phyloP scores from a whole-genome alignment of 2,329 filamentous ascomycete species.

The Coniella lustricola region DNA sequence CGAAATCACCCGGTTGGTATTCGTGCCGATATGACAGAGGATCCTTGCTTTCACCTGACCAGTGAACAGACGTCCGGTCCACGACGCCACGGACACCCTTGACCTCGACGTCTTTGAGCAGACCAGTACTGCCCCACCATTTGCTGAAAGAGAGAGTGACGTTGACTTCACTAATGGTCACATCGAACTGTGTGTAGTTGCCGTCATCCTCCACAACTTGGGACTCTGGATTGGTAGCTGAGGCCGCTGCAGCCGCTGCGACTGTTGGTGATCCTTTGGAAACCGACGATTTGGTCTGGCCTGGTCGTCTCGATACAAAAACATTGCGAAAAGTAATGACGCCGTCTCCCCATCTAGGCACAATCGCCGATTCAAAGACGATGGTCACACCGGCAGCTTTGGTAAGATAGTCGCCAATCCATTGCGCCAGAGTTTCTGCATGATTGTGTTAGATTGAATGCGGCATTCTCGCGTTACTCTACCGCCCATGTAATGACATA shows the following conservation, averaged over 20 bases:
- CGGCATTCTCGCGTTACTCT: not conserved
- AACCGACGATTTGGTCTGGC: constrained; percentile 73
- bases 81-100: constrained; percentile 89
- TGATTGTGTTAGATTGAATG: constrained; percentile 5
- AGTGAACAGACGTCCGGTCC: constrained; percentile 77
- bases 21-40: constrained; percentile 82
- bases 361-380: constrained; percentile 95
- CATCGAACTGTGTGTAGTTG: constrained; percentile 96
- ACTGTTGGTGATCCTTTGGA: constrained; percentile 84
- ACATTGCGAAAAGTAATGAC: constrained; percentile 97
- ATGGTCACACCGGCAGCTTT: constrained; percentile 88
- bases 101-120: constrained; percentile 86
- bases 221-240: constrained; percentile 37
- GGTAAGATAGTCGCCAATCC: constrained; percentile 93
- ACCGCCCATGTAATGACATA: constrained; percentile 31
- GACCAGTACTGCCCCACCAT: constrained; percentile 96
- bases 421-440: constrained; percentile 80
- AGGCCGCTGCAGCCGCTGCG: constrained; percentile 79
- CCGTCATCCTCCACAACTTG: constrained; percentile 66
- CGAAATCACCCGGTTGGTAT: constrained; percentile 88
- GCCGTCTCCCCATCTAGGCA: constrained; percentile 89
- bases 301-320: constrained; percentile 85
- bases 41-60: constrained; percentile 62
- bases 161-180: constrained; percentile 91
- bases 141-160: constrained; percentile 96